These are phyloP conservation scores for Tanacetum coccineum DNA, from an alignment of 129 eudicot genomes.

Conservation along the genomic window DNA sequence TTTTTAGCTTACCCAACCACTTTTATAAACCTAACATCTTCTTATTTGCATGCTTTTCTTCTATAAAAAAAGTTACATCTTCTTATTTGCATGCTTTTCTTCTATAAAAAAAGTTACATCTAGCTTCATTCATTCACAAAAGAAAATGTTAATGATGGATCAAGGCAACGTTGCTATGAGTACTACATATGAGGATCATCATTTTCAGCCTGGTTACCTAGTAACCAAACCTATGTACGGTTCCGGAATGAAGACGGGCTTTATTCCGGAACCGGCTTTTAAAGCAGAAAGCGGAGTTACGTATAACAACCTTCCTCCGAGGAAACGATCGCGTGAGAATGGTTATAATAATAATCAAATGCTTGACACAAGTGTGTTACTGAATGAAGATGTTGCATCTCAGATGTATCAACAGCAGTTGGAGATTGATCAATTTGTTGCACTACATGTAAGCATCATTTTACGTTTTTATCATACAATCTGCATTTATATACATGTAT, in stretches of 20 bases:
- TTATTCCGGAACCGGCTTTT: background rate
- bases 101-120: background rate
- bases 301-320: background rate
- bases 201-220: too few relatives aligned
- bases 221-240: constrained; percentile 3
- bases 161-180: background rate
- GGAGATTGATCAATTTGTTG: constrained; percentile 23
- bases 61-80: background rate
- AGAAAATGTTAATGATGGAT: background rate
- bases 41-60: constrained; percentile 19
- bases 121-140: background rate
- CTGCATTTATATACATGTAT: too few relatives aligned
- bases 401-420: constrained; percentile 27
- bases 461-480: too few relatives aligned
- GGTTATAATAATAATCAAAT: background rate
- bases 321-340: constrained; percentile 13
- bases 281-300: constrained; percentile 10
- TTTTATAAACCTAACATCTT: background rate
- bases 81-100: constrained; percentile 19
- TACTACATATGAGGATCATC: background rate
- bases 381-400: constrained; percentile 11
- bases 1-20: background rate
- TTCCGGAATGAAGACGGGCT: background rate
- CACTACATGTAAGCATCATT: constrained; percentile 19
- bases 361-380: background rate